Conservation (phyloP, 306 rosid genomes). For the Cucurbita moschata region DNA sequence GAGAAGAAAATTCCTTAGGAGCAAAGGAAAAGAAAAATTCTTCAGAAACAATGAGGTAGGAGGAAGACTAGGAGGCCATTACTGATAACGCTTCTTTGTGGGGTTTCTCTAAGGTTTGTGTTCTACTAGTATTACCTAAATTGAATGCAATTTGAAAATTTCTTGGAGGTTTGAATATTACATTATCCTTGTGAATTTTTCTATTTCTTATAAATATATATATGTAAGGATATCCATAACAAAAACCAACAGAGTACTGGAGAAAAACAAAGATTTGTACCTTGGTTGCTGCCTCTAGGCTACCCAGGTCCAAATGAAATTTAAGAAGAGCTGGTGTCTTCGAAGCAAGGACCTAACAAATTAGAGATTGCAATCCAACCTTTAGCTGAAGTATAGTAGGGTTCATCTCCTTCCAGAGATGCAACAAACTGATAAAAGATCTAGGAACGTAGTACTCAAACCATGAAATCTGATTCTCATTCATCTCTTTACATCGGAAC, state of each 20-base stretch:
- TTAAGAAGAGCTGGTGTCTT: slow-evolving; percentile 72
- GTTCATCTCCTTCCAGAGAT: not conserved
- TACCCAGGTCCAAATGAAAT: slow-evolving; percentile 71
- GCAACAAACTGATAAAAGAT: not conserved
- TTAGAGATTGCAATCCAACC: slow-evolving; percentile 10
- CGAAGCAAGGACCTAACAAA: slow-evolving; percentile 63
- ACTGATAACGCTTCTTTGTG: not conserved
- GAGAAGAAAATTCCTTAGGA: not conserved
- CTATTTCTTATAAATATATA: not conserved
- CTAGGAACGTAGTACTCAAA: not conserved
- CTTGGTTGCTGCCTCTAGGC: slow-evolving; percentile 77
- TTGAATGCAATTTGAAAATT: not conserved
- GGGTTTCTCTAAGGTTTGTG: not conserved
- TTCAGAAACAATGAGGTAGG: not conserved
- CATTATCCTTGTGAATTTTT: not conserved
- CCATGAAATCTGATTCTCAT: not conserved
- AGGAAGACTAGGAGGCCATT: not conserved
- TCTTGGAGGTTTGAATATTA: not conserved
- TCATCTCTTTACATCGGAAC: not conserved
- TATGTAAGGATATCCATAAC: not conserved
- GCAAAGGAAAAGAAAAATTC: not conserved
- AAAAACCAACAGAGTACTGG: not conserved
- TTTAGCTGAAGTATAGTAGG: not conserved
- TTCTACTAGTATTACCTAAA: not conserved
- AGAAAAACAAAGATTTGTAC: slow-evolving; percentile 19